Percentiles rank a stretch among this genome's conserved stretches.
Conservation (phyloP, 148 eudicot genomes). For the Rhododendron ovatum region DNA sequence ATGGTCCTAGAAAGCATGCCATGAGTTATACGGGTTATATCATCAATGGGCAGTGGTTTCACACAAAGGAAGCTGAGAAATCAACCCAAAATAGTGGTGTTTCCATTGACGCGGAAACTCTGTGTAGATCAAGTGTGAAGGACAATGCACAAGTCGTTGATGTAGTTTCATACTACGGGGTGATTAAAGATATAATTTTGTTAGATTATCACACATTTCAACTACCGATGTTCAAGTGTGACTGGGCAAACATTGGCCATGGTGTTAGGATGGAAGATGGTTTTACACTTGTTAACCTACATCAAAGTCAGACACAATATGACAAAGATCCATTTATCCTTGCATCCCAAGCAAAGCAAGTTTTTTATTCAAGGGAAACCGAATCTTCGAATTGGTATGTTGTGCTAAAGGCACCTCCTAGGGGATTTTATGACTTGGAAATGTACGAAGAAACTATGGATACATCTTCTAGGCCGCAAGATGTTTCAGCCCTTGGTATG, state of each 20-base stretch:
- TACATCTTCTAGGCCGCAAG: not conserved
- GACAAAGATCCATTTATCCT: not conserved
- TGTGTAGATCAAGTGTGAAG: too few species aligned
- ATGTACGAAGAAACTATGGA: not conserved
- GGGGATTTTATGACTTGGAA: not conserved
- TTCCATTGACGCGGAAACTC: too few species aligned
- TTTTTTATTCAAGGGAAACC: not conserved
- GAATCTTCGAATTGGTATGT: not conserved
- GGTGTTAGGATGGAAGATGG: not conserved
- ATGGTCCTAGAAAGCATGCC: too few species aligned
- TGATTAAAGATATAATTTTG: not conserved
- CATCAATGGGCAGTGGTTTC: too few species aligned
- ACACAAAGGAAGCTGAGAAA: too few species aligned
- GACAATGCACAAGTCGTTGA: too few species aligned
- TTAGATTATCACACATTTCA: not conserved
- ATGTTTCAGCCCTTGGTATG: not conserved
- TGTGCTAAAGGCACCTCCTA: not conserved
- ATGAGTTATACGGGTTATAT: too few species aligned
- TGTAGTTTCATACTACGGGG: not conserved
- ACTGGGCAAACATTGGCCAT: not conserved
- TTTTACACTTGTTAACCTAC: not conserved
- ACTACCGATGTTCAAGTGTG: not conserved
- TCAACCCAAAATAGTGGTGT: too few species aligned
- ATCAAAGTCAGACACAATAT: not conserved
- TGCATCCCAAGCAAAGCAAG: not conserved